Conservation (phyloP, 2,329 filamentous ascomycete genomes). For the Trichothecium roseum region DNA sequence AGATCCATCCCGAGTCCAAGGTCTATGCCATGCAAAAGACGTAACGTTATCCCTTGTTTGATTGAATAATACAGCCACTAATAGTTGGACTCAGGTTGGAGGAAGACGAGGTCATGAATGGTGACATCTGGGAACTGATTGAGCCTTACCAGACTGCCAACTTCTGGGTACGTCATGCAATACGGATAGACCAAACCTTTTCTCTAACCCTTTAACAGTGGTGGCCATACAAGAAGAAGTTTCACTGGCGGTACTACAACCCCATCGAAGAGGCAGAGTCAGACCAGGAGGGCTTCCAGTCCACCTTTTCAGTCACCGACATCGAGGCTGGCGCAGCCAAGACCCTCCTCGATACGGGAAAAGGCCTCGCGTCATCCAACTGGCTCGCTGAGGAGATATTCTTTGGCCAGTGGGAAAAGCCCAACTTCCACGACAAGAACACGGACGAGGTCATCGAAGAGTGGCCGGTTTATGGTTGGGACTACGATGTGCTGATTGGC, state of each 20-base stretch:
- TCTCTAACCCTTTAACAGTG: constrained; percentile 20
- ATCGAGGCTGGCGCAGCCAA: constrained; percentile 29
- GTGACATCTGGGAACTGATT: constrained; percentile 38
- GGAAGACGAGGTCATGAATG: constrained; percentile 36
- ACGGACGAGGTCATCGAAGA: constrained; percentile 28
- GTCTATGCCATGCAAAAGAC: constrained; percentile 38
- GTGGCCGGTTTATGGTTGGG: constrained; percentile 43
- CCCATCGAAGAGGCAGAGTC: constrained; percentile 26
- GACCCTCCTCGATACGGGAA: constrained; percentile 34
- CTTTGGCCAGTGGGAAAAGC: constrained; percentile 35
- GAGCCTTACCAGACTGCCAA: constrained; percentile 40
- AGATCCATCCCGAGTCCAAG: constrained; percentile 39
- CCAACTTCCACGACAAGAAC: constrained; percentile 41
- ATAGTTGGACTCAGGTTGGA: constrained; percentile 20
- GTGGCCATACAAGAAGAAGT: constrained; percentile 40
- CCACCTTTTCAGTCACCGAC: constrained; percentile 37
- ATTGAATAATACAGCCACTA: too few species aligned
- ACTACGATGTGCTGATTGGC: constrained; percentile 43
- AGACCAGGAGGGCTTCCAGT: constrained; percentile 37
- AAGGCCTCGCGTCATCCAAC: constrained; percentile 35
- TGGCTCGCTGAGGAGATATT: constrained; percentile 37
- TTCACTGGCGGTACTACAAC: constrained; percentile 43
- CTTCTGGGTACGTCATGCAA: constrained; percentile 28
- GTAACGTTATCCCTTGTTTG: too few species aligned
- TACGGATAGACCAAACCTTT: not conserved